Evolutionary conservation across 202 grass and related monocot species (phyloP).

Genomic region (Schoenoplectus tabernaemontani): DNA sequence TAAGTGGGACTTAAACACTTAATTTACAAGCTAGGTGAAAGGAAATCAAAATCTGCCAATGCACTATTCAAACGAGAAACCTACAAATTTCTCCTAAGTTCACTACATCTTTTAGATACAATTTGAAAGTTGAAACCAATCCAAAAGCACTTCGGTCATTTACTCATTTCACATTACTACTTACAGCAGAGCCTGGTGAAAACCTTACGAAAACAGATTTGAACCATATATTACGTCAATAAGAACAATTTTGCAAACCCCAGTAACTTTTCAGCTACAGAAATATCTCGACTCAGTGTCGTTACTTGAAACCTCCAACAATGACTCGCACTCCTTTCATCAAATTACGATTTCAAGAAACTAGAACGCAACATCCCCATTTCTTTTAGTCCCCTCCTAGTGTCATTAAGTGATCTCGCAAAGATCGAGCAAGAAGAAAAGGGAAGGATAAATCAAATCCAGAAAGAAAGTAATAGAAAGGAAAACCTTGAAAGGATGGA

Average conservation of each 20-base stretch:
- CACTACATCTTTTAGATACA: neutral
- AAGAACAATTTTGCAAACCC: neutral
- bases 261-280: neutral
- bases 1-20: neutral
- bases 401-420: neutral
- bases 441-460: neutral
- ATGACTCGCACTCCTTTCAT: neutral
- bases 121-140: neutral
- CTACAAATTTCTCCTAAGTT: neutral
- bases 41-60: neutral
- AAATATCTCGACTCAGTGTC: neutral
- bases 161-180: neutral
- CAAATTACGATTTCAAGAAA: neutral
- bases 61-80: neutral
- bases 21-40: neutral
- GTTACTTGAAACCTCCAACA: neutral
- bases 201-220: neutral
- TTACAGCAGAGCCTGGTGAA: neutral
- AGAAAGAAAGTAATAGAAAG: neutral
- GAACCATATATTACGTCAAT: neutral
- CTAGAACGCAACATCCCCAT: neutral
- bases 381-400: neutral
- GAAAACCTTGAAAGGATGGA: slow-evolving; percentile 80
- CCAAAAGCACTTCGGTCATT: neutral
- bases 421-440: neutral